Evolutionary conservation across 495 filamentous ascomycete genomes (phyloP), one percentile per base, ranked within the genome.

Genomic region (Durotheca rogersii): DNA sequence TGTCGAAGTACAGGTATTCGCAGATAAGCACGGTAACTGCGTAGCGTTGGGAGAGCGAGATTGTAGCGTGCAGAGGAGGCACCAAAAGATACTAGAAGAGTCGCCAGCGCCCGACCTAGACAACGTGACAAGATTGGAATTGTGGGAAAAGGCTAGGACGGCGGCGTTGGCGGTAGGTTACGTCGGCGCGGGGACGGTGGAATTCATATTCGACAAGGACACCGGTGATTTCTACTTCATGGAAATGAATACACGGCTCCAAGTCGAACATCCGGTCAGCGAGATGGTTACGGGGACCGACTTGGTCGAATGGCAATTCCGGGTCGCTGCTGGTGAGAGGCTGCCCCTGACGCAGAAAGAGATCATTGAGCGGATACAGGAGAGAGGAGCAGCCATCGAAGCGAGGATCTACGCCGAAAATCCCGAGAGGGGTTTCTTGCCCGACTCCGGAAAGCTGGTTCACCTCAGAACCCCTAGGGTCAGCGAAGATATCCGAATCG

Each of bases 191-290:
- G 93, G 93, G 2, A 99, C 93, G 0, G 93, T 99, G 4, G 93
- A 99, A 65, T 98, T 96, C 67, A 99, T 99, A 49, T 91, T 99
- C 47, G 94, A 99, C 73, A 94, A 93, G 60, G 94, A 96, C 51
- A 85, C 85, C 0, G 88, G 86, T 6, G 78, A 91, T 34, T 97
- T 97, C 69, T 99, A 89, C 74, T 99, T 99, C 70, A 97, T 98
- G 93, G 93, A 98, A 70, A 97, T 97, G 93, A 98, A 98, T 71
- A 96, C 93, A 0, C 80, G 93, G 41, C 76, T 98, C 6, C 93
- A 98, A 65, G 93, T 98, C 16, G 93, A 98, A 68, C 93, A 99
- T 58, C 94, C 93, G 6, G 93, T 97, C 15, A 97, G 89, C 2
- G 93, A 99, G 70, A 93, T 90, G 84, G 86, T 97, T 21, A 96